Percentiles rank a stretch among this genome's conserved stretches.
Evolutionary conservation across 306 rosid genomes (phyloP).

Genomic region (Casuarina equisetifolia): DNA sequence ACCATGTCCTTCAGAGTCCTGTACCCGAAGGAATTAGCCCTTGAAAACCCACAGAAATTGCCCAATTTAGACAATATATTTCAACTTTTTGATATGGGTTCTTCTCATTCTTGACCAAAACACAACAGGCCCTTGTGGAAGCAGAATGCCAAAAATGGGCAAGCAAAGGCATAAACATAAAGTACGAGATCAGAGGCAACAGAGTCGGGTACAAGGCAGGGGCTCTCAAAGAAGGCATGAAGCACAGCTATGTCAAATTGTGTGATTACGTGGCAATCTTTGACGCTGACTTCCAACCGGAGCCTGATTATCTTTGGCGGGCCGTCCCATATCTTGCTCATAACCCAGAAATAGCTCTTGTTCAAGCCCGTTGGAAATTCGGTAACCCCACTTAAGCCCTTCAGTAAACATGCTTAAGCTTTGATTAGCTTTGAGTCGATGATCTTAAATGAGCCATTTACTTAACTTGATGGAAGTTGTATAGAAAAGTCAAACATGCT

Average conservation of each 20-base stretch:
- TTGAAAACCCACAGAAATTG: neutral
- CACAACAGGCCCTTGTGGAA: constrained; percentile 64
- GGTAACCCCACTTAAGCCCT: constrained; percentile 28
- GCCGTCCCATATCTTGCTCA: constrained; percentile 68
- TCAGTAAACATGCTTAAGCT: neutral
- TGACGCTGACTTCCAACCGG: constrained; percentile 97
- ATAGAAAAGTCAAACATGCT: no score
- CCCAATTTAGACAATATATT: neutral
- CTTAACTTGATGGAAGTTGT: no score
- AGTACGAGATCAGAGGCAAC: constrained; percentile 78
- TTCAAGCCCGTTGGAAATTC: constrained; percentile 95
- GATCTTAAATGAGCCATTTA: no score
- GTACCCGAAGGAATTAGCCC: neutral
- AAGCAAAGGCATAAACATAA: constrained; percentile 82
- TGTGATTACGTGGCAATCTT: constrained; percentile 87
- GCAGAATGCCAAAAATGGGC: constrained; percentile 77
- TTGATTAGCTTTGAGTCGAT: neutral
- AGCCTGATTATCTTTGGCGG: constrained; percentile 72
- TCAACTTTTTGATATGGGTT: constrained; percentile 15
- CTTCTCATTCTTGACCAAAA: constrained; percentile 14
- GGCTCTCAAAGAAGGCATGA: constrained; percentile 87
- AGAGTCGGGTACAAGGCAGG: constrained; percentile 95
- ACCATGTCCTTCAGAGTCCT: neutral
- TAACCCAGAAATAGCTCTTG: constrained; percentile 66
- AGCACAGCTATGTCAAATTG: constrained; percentile 71